These are phyloP conservation scores for Solanum bulbocastanum DNA, from an alignment of 257 asterid genomes.

Conservation along the genomic window DNA sequence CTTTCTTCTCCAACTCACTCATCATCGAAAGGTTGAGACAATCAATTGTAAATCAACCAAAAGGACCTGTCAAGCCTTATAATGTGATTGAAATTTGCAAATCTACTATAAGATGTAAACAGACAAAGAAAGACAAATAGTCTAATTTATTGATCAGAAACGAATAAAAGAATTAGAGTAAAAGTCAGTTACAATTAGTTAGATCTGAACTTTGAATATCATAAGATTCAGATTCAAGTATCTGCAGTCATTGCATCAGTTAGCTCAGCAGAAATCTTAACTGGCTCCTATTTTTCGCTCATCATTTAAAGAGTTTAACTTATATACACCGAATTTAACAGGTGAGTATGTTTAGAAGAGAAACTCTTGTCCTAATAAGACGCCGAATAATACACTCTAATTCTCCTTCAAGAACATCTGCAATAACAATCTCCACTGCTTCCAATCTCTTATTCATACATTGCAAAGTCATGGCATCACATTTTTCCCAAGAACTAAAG, in stretches of 20 bases:
- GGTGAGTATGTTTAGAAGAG: slow-evolving; percentile 55
- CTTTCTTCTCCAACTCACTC: no score
- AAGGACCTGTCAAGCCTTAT: no score
- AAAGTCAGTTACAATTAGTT: not conserved
- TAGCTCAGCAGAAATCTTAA: not conserved
- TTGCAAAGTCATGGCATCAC: slow-evolving; percentile 24
- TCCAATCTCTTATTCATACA: slow-evolving; percentile 44
- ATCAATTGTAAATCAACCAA: no score
- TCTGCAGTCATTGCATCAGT: not conserved
- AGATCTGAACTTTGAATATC: not conserved
- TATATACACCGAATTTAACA: not conserved
- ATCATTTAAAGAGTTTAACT: not conserved
- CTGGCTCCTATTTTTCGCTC: not conserved
- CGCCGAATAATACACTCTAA: slow-evolving; percentile 56
- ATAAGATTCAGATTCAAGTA: not conserved
- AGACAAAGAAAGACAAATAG: not conserved
- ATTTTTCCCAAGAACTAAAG: slow-evolving; percentile 46
- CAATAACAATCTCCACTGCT: slow-evolving; percentile 48
- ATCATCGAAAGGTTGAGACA: no score
- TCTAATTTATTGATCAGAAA: not conserved
- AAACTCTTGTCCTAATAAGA: slow-evolving; percentile 60
- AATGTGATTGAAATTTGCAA: not conserved
- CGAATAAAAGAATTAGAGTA: not conserved
- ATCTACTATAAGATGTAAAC: not conserved
- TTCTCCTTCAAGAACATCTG: slow-evolving; percentile 47